Conservation (phyloP, 768 basidiomycete genomes). For the Collybiopsis luxurians region DNA sequence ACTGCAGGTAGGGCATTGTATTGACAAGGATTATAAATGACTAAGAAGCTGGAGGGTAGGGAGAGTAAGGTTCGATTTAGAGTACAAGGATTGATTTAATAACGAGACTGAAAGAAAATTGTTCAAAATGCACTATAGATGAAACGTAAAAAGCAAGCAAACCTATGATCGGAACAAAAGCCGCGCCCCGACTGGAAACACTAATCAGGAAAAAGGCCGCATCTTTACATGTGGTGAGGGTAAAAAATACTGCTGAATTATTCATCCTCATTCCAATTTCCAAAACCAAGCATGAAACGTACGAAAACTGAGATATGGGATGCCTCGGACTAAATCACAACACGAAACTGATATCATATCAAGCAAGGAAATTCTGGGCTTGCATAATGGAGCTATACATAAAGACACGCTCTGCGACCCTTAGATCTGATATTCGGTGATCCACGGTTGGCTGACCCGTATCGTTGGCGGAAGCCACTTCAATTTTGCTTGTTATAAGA, state of each 20-base stretch:
- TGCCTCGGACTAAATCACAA: too few relatives aligned
- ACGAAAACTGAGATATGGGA: neutral
- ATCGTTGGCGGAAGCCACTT: conserved; percentile 30
- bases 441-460: conserved; percentile 43
- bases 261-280: neutral
- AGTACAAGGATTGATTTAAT: too few relatives aligned
- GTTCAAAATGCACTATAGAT: too few relatives aligned
- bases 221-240: neutral
- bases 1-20: too few relatives aligned
- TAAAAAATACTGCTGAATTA: neutral
- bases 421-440: conserved; percentile 72
- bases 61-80: too few relatives aligned
- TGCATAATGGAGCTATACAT: conserved; percentile 25
- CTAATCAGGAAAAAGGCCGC: neutral
- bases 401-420: conserved; percentile 51
- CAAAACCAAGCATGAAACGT: neutral
- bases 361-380: neutral
- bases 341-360: neutral
- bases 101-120: too few relatives aligned
- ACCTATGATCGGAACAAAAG: conserved; percentile 8
- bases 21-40: too few relatives aligned
- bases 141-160: neutral
- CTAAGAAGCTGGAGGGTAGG: too few relatives aligned
- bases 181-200: neutral
- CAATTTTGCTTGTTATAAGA: conserved; percentile 24